Percentiles rank a stretch among this genome's conserved stretches.
These are phyloP conservation scores for Saitozyma podzolica DNA, from an alignment of 768 basidiomycete genomes.

Conservation along the genomic window DNA sequence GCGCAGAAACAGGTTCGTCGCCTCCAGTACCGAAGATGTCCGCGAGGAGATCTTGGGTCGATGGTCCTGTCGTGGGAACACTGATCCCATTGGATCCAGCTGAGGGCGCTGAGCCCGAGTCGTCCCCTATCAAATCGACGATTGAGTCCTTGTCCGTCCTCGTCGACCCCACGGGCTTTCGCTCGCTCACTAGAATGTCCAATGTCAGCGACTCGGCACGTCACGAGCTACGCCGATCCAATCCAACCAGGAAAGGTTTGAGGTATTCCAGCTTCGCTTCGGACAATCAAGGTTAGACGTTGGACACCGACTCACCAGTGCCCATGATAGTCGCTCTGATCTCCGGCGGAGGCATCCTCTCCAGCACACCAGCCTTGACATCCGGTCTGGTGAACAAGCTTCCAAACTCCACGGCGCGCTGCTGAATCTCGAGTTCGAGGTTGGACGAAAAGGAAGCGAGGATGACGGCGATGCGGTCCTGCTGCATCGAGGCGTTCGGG, in stretches of 20 bases:
- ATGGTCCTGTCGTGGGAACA: constrained; percentile 31
- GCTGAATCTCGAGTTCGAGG: constrained; percentile 91
- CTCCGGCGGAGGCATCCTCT: constrained; percentile 99
- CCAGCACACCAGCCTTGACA: constrained; percentile 71
- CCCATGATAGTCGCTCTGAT: constrained; percentile 96
- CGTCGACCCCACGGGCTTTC: constrained; percentile 92
- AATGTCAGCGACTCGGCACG: constrained; percentile 1
- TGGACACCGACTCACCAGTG: constrained; percentile 62
- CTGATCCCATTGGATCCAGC: constrained; percentile 43
- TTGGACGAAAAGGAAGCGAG: constrained; percentile 80
- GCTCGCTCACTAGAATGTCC: constrained; percentile 73
- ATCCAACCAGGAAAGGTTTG: no score
- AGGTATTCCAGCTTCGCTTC: no score
- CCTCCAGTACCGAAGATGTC: constrained; percentile 76
- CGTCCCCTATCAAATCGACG: constrained; percentile 83
- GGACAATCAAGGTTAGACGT: not conserved
- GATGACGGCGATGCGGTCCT: constrained; percentile 74
- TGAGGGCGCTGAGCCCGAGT: constrained; percentile 56
- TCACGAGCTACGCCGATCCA: no score
- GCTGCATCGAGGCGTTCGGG: constrained; percentile 46
- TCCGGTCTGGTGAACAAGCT: constrained; percentile 62
- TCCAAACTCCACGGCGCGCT: constrained; percentile 92
- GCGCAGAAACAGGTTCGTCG: constrained; percentile 39
- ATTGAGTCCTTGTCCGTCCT: constrained; percentile 66
- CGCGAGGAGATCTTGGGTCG: constrained; percentile 80